phyloP scores from a whole-genome alignment of 176 grass and related monocot species.

The Chloris gayana region DNA sequence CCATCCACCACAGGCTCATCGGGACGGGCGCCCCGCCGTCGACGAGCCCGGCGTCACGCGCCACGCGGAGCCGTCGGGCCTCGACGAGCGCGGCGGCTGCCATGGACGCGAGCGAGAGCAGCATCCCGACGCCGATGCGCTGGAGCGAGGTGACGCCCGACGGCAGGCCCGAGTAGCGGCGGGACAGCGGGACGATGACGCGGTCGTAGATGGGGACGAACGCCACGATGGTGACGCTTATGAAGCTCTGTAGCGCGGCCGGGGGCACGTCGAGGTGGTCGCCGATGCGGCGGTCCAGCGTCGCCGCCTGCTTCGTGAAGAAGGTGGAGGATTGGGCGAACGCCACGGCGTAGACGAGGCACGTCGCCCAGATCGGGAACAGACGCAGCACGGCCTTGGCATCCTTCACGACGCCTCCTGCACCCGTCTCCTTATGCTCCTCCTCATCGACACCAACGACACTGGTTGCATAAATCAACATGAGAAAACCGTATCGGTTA shows the following conservation, averaged over 20 bases:
- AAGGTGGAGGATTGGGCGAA: conserved; percentile 57
- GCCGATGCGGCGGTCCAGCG: conserved; percentile 46
- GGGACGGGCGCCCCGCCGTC: conserved; percentile 43
- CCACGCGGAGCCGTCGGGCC: too few relatives aligned
- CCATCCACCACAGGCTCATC: conserved; percentile 88
- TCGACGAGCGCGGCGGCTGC: too few relatives aligned
- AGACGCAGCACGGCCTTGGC: conserved; percentile 47
- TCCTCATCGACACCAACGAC: conserved; percentile 12
- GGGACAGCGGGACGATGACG: too few relatives aligned
- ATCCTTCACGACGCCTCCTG: conserved; percentile 7
- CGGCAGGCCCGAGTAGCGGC: too few relatives aligned
- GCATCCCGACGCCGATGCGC: too few relatives aligned
- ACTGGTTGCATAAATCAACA: too few relatives aligned
- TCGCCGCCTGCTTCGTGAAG: conserved; percentile 70
- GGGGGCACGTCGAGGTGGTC: conserved; percentile 33
- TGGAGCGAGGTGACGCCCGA: too few relatives aligned
- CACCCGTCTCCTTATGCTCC: background rate
- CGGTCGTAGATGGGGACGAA: too few relatives aligned
- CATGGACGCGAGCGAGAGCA: too few relatives aligned
- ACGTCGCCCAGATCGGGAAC: too few relatives aligned
- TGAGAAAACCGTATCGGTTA: background rate
- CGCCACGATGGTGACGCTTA: too few relatives aligned
- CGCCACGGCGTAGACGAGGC: conserved; percentile 56
- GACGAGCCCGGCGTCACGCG: too few relatives aligned
- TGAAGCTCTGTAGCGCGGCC: conserved; percentile 58